phyloP scores from a whole-genome alignment of 768 basidiomycete species.

The Coprinopsis sp. region DNA sequence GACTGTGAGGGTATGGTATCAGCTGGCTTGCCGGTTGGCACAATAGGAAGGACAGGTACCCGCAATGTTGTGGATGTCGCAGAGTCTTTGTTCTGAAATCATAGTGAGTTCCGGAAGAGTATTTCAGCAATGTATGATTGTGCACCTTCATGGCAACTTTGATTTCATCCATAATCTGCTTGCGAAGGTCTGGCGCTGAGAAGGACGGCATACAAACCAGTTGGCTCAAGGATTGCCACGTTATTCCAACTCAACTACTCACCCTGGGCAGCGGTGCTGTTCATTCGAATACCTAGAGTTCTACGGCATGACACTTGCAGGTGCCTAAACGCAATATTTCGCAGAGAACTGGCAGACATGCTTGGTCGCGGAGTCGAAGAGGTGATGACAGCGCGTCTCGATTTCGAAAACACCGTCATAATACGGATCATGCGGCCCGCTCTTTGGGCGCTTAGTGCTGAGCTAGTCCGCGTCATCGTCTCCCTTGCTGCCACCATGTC shows the following conservation, averaged over 20 bases:
- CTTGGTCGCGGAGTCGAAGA: no score
- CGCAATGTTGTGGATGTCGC: conserved; percentile 52
- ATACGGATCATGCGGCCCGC: no score
- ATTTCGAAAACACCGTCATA: no score
- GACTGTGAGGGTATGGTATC: conserved; percentile 35
- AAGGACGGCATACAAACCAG: not conserved
- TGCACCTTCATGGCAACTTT: conserved; percentile 70
- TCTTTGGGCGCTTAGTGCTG: not conserved
- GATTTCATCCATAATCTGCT: conserved; percentile 46
- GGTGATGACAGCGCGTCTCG: no score
- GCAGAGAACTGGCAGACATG: no score
- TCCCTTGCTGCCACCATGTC: conserved; percentile 5
- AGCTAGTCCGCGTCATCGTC: conserved; percentile 1
- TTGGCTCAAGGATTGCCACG: not conserved
- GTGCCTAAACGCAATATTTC: not conserved
- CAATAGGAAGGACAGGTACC: conserved; percentile 31
- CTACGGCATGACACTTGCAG: not conserved
- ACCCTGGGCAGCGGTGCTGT: conserved; percentile 1
- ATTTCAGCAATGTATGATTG: conserved; percentile 1
- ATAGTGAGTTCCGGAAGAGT: not conserved
- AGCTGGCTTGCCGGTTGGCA: conserved; percentile 1
- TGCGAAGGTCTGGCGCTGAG: conserved; percentile 44
- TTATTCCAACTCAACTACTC: no score
- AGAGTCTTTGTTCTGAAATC: conserved; percentile 49
- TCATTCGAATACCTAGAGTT: not conserved